These are phyloP conservation scores for Pseudogymnoascus sp. DNA, from an alignment of 2,329 filamentous ascomycete species.

Conservation along the genomic window DNA sequence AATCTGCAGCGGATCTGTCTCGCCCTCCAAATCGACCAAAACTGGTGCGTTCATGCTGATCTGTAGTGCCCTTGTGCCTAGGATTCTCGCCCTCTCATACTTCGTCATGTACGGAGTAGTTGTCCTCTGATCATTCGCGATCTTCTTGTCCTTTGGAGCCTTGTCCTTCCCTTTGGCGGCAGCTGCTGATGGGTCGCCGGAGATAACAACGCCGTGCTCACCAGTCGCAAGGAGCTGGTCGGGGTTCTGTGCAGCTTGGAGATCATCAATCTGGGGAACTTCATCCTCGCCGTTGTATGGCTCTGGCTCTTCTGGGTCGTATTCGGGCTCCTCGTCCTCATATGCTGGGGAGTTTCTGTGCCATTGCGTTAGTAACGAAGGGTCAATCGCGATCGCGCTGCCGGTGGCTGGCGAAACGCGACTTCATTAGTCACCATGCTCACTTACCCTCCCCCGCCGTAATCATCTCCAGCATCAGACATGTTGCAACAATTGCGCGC, in stretches of 20 bases:
- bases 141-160: constrained; percentile 72
- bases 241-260: constrained; percentile 50
- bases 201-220: constrained; percentile 42
- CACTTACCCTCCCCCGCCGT: constrained; percentile 48
- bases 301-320: constrained; percentile 48
- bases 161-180: constrained; percentile 48
- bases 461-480: constrained; percentile 69
- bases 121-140: constrained; percentile 76
- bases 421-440: background rate
- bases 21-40: constrained; percentile 90
- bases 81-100: constrained; percentile 88
- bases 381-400: constrained; percentile 16
- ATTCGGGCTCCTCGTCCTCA: constrained; percentile 60
- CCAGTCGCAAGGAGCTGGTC: constrained; percentile 33
- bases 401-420: background rate
- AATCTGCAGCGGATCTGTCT: constrained; percentile 95
- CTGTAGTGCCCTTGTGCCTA: constrained; percentile 88
- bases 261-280: constrained; percentile 43
- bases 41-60: constrained; percentile 99
- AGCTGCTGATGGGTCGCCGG: constrained; percentile 56
- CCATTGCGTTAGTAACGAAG: constrained; percentile 29
- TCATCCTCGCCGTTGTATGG: constrained; percentile 47
- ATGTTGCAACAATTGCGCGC: constrained; percentile 35
- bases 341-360: constrained; percentile 61
- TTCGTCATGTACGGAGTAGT: constrained; percentile 99